phyloP scores from a whole-genome alignment of 2,329 filamentous ascomycete genomes.

The Penicillium sp. region DNA sequence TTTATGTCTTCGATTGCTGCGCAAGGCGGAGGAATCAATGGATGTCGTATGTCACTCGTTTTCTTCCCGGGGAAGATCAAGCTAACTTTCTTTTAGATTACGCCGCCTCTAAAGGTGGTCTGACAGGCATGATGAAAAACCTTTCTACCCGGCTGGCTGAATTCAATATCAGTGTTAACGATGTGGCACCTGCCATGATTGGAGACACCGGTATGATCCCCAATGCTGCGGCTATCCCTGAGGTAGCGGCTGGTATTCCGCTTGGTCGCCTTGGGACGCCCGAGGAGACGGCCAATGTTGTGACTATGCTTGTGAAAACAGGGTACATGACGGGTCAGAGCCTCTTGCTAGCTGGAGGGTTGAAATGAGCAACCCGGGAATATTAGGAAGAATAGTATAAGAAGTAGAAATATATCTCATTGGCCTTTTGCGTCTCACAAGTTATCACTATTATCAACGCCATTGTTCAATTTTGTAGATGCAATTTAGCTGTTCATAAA shows the following conservation, averaged over 20 bases:
- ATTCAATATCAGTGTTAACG: constrained; percentile 57
- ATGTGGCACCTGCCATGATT: constrained; percentile 62
- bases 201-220: constrained; percentile 57
- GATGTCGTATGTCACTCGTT: constrained; percentile 39
- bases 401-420: neutral
- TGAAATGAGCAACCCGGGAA: constrained; percentile 34
- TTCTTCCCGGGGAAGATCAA: neutral
- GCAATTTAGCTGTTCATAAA: neutral
- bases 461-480: neutral
- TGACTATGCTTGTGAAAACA: constrained; percentile 53
- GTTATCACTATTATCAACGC: neutral
- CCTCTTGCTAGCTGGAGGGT: constrained; percentile 45
- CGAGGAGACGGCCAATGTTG: constrained; percentile 53
- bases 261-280: constrained; percentile 51
- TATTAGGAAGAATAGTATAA: neutral
- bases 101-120: constrained; percentile 53
- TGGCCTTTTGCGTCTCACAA: neutral
- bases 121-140: constrained; percentile 59
- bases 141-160: constrained; percentile 52
- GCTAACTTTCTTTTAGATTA: constrained; percentile 31
- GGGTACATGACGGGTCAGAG: constrained; percentile 54
- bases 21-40: constrained; percentile 56
- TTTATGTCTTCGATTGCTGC: constrained; percentile 58
- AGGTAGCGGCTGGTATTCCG: constrained; percentile 53
- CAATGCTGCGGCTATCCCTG: constrained; percentile 49